Evolutionary conservation across 257 asterid species (phyloP), one percentile per base, ranked within the genome.

Genomic region (Coffea eugenioides): DNA sequence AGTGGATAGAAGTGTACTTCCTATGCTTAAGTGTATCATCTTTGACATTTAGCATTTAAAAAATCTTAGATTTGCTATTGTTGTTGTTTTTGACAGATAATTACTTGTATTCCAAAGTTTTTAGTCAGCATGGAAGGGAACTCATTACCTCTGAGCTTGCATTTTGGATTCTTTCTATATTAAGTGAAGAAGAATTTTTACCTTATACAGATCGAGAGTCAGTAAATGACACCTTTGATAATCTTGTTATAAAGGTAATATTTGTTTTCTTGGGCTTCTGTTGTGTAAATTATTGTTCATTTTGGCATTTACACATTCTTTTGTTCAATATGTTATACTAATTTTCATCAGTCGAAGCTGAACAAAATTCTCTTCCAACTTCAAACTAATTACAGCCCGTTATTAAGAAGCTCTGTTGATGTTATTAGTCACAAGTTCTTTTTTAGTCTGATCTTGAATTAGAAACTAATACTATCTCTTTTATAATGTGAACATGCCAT

Each of bases 41-140:
- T 83, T 88, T 79, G 84, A 79, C 75, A 69, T 78, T 71, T 82
- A 88, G 93, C 82, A 85, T 87, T 64, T 83, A 80, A 87, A 85
- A 87, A 77, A 88, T 94, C 97, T 94, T 93, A 92, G 96, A 91
- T 93, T 88, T 89, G 89, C 88, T 90, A 93, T 88, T 88, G 89
- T 89, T 93, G 88, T 91, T 93, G 90, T 92, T 93, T 81, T 95
- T 92, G 97, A 93, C 98, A 95, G 99, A 95, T 90, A 89, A 89
- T 95, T 95, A 91, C 97, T 95, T 95, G 97, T 95, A 83, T 95
- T 93, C 99, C 98, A 95, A 98, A 95, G 89, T 95, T 95, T 31
- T 95, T 90, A 98, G 99, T 79, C 99, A 95, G 98, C 99, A 95
- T 86, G 98, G 89, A 76, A 95, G 99, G 89, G 99, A 95, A 90